These are phyloP conservation scores for Syncephalastrum monosporum DNA, from an alignment of 371 early-diverging fungal species.

Conservation along the genomic window DNA sequence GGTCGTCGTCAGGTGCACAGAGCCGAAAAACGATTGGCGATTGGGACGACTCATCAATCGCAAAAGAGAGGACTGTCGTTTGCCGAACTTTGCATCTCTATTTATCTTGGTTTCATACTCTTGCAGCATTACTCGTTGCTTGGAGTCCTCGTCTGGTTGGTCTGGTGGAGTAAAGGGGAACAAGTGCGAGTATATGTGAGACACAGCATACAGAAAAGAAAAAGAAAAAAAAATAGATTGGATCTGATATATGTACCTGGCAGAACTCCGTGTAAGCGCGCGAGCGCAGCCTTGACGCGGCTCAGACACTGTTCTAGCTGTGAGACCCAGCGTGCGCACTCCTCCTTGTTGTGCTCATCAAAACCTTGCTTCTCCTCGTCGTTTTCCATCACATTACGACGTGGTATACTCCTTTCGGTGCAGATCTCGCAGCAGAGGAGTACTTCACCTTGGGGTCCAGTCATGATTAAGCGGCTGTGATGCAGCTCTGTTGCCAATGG, in stretches of 20 bases:
- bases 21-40: slow-evolving; percentile 8
- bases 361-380: too few species aligned
- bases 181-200: neutral
- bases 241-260: too few species aligned
- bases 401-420: too few species aligned
- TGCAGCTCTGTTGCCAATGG: slow-evolving; percentile 47
- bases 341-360: slow-evolving; percentile 6
- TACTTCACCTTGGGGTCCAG: slow-evolving; percentile 1
- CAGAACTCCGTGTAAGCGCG: slow-evolving; percentile 55
- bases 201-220: neutral
- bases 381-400: too few species aligned
- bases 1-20: slow-evolving; percentile 5
- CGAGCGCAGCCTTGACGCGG: slow-evolving; percentile 73
- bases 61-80: slow-evolving; percentile 14
- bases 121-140: slow-evolving; percentile 10
- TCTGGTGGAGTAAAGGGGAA: neutral
- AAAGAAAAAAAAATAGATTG: neutral
- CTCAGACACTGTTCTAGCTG: slow-evolving; percentile 85
- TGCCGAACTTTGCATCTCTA: slow-evolving; percentile 5
- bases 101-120: slow-evolving; percentile 15
- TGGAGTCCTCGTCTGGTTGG: slow-evolving; percentile 3
- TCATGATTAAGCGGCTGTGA: slow-evolving; percentile 46
- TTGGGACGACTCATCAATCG: slow-evolving; percentile 10
- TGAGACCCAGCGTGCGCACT: slow-evolving; percentile 64
- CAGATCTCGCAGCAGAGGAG: too few species aligned